Evolutionary conservation across 305 asterid species (phyloP), one percentile per base, ranked within the genome.

Genomic region (Fraxinus floribunda): DNA sequence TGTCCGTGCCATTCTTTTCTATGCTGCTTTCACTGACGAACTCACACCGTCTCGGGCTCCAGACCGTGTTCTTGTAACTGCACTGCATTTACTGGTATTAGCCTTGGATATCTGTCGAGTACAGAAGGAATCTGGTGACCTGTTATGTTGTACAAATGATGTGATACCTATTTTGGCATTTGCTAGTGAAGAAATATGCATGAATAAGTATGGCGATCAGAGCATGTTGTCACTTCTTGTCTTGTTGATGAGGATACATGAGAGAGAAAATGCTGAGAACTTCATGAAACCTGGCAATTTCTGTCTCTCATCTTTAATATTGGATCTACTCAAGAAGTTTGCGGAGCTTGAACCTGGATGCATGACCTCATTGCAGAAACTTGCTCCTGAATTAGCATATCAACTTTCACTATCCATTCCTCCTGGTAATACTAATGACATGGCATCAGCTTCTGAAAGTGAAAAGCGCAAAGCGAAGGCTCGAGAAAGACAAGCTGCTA

Each of bases 401-500:
- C 97, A 90, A 62, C 90, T 93, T 84, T 87, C 87, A 2, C 86
- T 44, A 77, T 85, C 93, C 79, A 64, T 80, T 78, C 80, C 86
- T 11, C 77, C 76, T 66, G 86, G 88, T 83, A 89, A 87, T 83
- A 68, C 85, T 30, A 86, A 81, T 84, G 86, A 79, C 80, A 49
- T 68, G 70, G 91, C 81, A 77, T 84, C 88, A 52, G 78, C 84
- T 81, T 90, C 91, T 82, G 98, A 94, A 75, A 85, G 90, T 79
- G 98, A 92, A 85, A 97, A 88, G 83, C 94, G 91, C 88, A 97
- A 92, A 92, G 98, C 94, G 80, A 92, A 91, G 87, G 89, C 98
- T 87, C 98, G 98, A 36, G 98, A 95, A 89, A 93, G 97, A 88
- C 99, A 97, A 89, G 94, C 98, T 91, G 97, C 99, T 80, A 89